phyloP scores from a whole-genome alignment of 73 alveolate genomes.

The Paramecium tetraurelia region DNA sequence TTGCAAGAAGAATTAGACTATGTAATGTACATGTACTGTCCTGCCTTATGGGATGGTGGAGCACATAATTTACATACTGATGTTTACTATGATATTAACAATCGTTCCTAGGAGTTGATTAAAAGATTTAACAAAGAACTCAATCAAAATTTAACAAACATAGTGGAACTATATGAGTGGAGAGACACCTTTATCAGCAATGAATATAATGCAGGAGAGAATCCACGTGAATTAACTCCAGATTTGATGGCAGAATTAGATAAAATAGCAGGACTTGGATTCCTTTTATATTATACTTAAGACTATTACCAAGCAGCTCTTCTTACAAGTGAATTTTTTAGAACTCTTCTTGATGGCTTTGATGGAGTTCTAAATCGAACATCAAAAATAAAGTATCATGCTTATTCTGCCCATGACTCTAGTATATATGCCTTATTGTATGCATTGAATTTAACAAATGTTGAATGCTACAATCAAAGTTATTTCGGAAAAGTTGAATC shows the following conservation, averaged over 20 bases:
- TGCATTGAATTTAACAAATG: slow-evolving; percentile 26
- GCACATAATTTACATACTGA: neutral
- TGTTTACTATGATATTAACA: neutral
- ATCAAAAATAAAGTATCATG: neutral
- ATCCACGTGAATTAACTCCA: neutral
- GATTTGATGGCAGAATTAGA: neutral
- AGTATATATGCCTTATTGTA: neutral
- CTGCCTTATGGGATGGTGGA: neutral
- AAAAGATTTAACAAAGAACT: neutral
- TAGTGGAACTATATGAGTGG: neutral
- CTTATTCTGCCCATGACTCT: slow-evolving; percentile 54
- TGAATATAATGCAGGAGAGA: neutral
- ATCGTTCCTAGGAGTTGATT: neutral
- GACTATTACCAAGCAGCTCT: neutral
- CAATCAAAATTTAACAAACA: neutral
- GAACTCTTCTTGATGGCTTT: neutral
- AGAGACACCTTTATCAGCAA: neutral
- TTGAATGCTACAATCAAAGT: neutral
- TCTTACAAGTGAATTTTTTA: neutral
- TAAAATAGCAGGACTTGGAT: neutral
- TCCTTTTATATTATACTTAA: neutral
- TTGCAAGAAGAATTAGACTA: neutral
- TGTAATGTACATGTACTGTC: slow-evolving; percentile 1
- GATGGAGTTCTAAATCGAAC: neutral
- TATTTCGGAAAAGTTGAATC: neutral